Evolutionary conservation across 192 early-diverging fungal genomes (phyloP), one percentile per base, ranked within the genome.

Genomic region (Linnemannia zychae): DNA sequence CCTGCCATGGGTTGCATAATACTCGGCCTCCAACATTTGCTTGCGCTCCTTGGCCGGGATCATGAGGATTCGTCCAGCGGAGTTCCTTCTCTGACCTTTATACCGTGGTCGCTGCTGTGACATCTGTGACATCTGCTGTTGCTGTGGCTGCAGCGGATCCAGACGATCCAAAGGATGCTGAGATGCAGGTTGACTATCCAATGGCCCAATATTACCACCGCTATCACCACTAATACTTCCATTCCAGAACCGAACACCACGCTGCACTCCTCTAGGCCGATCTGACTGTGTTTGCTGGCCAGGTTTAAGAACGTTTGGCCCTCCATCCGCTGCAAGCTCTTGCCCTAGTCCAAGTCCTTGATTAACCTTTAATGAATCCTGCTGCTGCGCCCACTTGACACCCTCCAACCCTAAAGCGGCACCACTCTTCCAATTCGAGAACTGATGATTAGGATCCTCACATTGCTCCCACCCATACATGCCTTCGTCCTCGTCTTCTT

Each of bases 1-100:
- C 3, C 80, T 67, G 4, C 70, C 70, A 48, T 74, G 71, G 28
- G 75, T 69, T 4, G 75, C 81, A 47, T 83, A 83, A 40, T 83
- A 83, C 33, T 83, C 81, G 33, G 81, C 81, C 47, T 83, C 53
- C 18, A 83, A 37, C 81, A 83, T 83, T 18, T 77, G 81, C 31
- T 77, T 77, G 16, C 81, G 71, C 38, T 77, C 75, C 71, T 74
- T 83, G 47, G 81, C 49, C 0, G 81, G 40, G 38, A 83, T 33
- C 40, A 68, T 72, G 7, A 83, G 71, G 18, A 74, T 31, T 22
- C 81, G 40, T 18, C 81, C 71, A 0, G 36, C 6, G 17, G 75
- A 77, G 28, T 9, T 37, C 22, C 31, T 48, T 17, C 34, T 44
- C 22, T 49, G 31, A 17, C 49, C 11, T 57, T 22, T n/a, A 1